Evolutionary conservation across 176 grass and related monocot species (phyloP).

Genomic region (Ananas comosus): DNA sequence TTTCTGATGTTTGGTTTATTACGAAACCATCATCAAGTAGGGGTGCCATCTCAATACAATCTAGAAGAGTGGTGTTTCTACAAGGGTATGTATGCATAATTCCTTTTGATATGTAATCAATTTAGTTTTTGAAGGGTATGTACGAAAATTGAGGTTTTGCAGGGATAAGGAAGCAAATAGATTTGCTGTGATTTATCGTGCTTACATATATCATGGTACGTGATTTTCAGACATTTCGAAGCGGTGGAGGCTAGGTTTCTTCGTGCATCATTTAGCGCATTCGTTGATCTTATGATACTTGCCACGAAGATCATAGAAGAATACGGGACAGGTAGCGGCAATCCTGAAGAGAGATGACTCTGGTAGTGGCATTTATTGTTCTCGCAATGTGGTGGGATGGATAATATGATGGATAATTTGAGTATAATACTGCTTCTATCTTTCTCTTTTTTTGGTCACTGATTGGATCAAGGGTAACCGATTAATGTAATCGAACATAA

Average conservation of each 20-base stretch:
- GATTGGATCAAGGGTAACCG: too few relatives aligned
- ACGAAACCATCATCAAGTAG: too few relatives aligned
- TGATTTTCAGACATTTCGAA: conserved; percentile 49
- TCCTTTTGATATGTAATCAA: background rate
- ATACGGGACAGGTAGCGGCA: conserved; percentile 27
- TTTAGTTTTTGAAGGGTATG: background rate
- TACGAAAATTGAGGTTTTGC: background rate
- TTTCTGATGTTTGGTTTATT: too few relatives aligned
- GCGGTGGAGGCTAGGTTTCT: conserved; percentile 79
- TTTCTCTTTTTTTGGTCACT: too few relatives aligned
- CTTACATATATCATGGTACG: background rate
- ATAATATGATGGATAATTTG: background rate
- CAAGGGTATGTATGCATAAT: background rate
- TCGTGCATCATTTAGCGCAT: conserved; percentile 61
- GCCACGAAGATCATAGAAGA: conserved; percentile 74
- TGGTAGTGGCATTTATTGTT: background rate
- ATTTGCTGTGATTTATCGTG: too few relatives aligned
- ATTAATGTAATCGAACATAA: too few relatives aligned
- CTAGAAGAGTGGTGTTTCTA: background rate
- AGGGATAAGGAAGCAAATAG: background rate
- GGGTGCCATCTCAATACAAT: background rate
- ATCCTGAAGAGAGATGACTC: conserved; percentile 15
- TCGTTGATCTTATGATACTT: conserved; percentile 68
- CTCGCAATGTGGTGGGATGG: background rate
- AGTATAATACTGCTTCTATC: background rate